Evolutionary conservation across 352 stramenopile species (phyloP), one percentile per base, ranked within the genome.

Genomic region (Peronospora tabacina): DNA sequence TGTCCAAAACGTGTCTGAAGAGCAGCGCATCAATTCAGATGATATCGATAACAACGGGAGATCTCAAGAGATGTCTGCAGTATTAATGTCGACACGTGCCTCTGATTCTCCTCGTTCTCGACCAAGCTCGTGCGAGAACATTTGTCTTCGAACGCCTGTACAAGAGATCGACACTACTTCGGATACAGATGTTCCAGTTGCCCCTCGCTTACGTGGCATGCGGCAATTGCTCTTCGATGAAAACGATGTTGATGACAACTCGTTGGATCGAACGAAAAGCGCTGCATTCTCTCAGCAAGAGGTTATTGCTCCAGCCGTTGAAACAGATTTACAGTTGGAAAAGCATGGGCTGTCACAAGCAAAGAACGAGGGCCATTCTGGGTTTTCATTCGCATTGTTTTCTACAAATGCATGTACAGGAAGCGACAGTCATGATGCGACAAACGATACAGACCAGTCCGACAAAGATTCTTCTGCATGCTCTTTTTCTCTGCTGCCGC

Each of bases 201-300:
- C 42, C 2, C 42, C 66, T 57, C 53, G 45, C 24, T 39, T 49
- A 42, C 44, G 49, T 40, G 63, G 57, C 24, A 80, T 71, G 5
- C 67, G 75, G 7, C 59, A 75, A 24, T 51, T 89, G 39, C 57
- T 63, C 32, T 89, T 85, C 52, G 65, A 75, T 33, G 52, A 52
- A 0, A 28, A 50, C 9, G 44, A 60, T 16, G 20, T 29, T 2
- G 16, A 15, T 29, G 32, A 7, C 1, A 44, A 47, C 7, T 26
- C 43, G 7, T 38, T 44, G 15, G 28, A 57, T 41, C 38, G 50
- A 48, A 39, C 26, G 7, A 32, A 44, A 51, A 41, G 15, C 36
- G 17, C 20, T 40, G 41, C 43, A 2, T 4, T 17, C 24, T 15
- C 35, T 8, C 33, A 52, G 34, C 34, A 11, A 12, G 16, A 51